phyloP scores from a whole-genome alignment of 2,329 filamentous ascomycete species.

The Bipolaris cookei region DNA sequence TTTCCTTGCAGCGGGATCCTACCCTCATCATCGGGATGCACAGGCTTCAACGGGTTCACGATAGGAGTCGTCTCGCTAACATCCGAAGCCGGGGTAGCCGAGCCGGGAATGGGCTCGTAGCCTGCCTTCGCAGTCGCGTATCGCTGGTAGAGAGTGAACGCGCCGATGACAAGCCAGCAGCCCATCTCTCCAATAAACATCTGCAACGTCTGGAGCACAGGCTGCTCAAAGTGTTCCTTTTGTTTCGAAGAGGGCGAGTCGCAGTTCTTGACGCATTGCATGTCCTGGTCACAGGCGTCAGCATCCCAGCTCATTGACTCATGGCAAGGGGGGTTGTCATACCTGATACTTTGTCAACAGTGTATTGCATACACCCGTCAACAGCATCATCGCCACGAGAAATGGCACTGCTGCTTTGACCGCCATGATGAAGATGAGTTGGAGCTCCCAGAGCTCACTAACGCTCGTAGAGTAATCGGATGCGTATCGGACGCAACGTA shows the following conservation, averaged over 20 bases:
- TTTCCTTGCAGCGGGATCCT: conserved; percentile 69
- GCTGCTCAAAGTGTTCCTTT: conserved; percentile 83
- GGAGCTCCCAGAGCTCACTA: conserved; percentile 22
- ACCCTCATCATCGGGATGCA: conserved; percentile 60
- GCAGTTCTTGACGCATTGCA: conserved; percentile 95
- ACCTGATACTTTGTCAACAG: conserved; percentile 96
- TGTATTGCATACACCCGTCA: conserved; percentile 96
- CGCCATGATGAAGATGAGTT: conserved; percentile 63
- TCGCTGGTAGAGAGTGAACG: conserved; percentile 69
- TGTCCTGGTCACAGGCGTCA: conserved; percentile 67
- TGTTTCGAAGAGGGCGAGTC: conserved; percentile 70
- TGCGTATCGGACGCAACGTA: conserved; percentile 17
- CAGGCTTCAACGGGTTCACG: conserved; percentile 58
- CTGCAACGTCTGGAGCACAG: conserved; percentile 91
- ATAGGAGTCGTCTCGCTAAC: conserved; percentile 54
- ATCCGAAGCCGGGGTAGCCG: conserved; percentile 51
- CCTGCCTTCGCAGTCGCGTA: conserved; percentile 59
- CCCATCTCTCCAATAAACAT: conserved; percentile 98
- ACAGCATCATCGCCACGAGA: conserved; percentile 92
- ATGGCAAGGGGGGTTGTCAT: conserved; percentile 26
- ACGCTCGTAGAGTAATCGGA: neutral
- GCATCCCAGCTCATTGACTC: conserved; percentile 7
- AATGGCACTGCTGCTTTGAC: conserved; percentile 76
- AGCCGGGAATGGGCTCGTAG: conserved; percentile 68
- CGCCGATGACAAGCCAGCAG: conserved; percentile 87